phyloP scores from a whole-genome alignment of 176 grass and related monocot species.

The Aegilops speltoides region DNA sequence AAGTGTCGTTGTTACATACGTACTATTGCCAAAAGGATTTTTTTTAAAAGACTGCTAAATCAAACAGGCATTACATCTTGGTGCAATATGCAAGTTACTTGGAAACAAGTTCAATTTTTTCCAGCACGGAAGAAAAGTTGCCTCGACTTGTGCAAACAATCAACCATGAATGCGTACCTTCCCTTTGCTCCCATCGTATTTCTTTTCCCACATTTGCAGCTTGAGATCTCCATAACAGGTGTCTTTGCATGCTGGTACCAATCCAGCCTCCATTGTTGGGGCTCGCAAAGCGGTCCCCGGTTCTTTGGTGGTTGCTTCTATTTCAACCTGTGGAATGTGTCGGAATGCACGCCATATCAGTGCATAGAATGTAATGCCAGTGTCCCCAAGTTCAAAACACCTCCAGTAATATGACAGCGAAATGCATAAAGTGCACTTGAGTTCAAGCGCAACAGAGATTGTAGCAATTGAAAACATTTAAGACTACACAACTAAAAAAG shows the following conservation, averaged over 20 bases:
- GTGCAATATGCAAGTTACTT: neutral
- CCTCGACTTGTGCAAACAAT: neutral
- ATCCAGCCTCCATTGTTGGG: constrained; percentile 77
- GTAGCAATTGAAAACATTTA: neutral
- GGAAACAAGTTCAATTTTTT: neutral
- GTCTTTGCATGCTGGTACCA: constrained; percentile 86
- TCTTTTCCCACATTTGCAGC: constrained; percentile 84
- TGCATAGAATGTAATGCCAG: neutral
- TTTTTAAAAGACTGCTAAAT: neutral
- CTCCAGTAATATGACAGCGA: neutral
- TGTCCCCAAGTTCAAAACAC: neutral
- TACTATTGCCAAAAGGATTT: neutral
- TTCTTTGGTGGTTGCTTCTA: constrained; percentile 69
- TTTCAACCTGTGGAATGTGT: constrained; percentile 55
- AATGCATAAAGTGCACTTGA: neutral
- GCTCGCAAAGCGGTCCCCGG: constrained; percentile 72
- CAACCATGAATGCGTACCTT: constrained; percentile 40
- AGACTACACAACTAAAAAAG: constrained; percentile 13
- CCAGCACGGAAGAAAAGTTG: neutral
- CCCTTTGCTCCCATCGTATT: constrained; percentile 59
- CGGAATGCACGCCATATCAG: constrained; percentile 15
- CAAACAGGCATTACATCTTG: neutral
- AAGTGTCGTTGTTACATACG: neutral
- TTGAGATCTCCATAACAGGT: constrained; percentile 84
- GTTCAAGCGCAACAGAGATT: neutral